Conservation (phyloP, 208 protist genomes). For the Leishmania mexicana region DNA sequence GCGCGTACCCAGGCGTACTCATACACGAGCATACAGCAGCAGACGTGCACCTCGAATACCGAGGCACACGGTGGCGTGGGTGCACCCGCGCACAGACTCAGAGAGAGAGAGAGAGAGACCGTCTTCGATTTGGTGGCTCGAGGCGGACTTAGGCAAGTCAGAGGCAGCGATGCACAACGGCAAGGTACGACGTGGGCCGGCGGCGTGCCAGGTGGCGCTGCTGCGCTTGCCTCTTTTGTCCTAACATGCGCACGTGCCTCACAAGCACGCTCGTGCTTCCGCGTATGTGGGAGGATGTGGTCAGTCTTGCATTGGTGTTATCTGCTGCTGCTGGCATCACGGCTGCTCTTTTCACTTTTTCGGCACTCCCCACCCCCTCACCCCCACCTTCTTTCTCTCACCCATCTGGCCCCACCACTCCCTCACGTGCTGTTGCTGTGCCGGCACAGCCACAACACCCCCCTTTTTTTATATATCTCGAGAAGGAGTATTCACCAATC, state of each 20-base stretch:
- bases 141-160: background rate
- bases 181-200: background rate
- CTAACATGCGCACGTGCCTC: background rate
- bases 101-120: background rate
- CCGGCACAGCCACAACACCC: background rate
- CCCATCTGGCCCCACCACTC: background rate
- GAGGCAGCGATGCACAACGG: background rate
- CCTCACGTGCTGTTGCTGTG: background rate
- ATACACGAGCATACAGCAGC: background rate
- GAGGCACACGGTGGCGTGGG: no score
- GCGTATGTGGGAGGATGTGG: background rate
- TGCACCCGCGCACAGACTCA: background rate
- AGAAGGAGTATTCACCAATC: background rate
- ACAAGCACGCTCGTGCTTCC: background rate
- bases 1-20: background rate
- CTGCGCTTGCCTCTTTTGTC: background rate
- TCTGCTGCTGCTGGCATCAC: slow-evolving; percentile 3
- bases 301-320: background rate
- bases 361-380: background rate
- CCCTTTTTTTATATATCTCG: background rate
- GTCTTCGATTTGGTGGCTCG: background rate
- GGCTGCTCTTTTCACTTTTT: background rate
- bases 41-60: no score
- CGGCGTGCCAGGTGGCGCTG: background rate
- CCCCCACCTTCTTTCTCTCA: background rate